Evolutionary conservation across 139 green algal species (phyloP), one percentile per base, ranked within the genome.

Genomic region (Pleodorina starrii): DNA sequence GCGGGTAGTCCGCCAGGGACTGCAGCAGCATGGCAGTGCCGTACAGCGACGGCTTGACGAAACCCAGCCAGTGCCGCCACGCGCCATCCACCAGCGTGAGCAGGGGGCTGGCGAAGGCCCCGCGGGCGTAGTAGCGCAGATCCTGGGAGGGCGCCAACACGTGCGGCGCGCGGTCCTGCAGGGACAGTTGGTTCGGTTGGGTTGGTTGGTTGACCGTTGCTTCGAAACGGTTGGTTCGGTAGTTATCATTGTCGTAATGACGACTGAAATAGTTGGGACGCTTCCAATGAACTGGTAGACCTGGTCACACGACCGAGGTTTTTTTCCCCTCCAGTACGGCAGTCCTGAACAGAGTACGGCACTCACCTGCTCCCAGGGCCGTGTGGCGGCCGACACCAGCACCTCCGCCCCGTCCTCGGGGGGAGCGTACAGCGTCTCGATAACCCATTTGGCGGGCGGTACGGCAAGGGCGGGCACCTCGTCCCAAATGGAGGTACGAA

Each of bases 361-460:
- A n/a, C 69, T 77, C 48, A 87, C 87, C 71, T 35, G 44, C 21
- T 88, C 79, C 90, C 91, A 96, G 42, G 89, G 75, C 35, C 88
- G 85, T 0, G 89, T 95, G 4, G 94, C 94, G 10, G 95, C 94
- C 75, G 96, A 91, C 57, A 97, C 90, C 27, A 97, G 91, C 19
- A 94, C 90, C 40, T 93, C 43, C 9, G 91, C 93, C 25, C 87
- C 93, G 43, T 95, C 95, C 6, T 23, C 63, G 17, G 85, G 69
- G 0, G 94, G 94, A 11, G 95, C 92, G 78, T 95, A 96, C 38
- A 95, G 36, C 46, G 77, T 71, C 63, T 93, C 79, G 0, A 95
- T 92, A 9, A 95, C 76, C 74, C 82, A 88, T 2, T 44, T 29
- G 7, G 82, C 82, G 32, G 85, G 74, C 48, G 87, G 71, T 76